Percentiles rank a stretch among this genome's conserved stretches.
Evolutionary conservation across 192 early-diverging fungal species (phyloP).

Genomic region (Entomortierella parvispora): DNA sequence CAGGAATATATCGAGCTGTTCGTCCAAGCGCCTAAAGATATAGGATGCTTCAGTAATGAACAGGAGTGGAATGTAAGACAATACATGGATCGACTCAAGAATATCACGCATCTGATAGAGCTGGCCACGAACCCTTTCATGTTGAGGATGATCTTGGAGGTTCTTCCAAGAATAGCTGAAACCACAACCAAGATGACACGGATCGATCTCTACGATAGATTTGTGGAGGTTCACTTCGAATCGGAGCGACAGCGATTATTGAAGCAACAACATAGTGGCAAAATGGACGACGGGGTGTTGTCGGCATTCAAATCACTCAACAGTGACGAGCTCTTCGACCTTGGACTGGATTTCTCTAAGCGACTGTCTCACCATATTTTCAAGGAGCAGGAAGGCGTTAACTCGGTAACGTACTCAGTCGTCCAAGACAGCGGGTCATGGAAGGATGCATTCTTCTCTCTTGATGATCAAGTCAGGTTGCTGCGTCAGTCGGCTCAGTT

Average conservation of each 20-base stretch:
- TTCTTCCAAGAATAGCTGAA: background rate
- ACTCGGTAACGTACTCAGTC: background rate
- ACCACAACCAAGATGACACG: background rate
- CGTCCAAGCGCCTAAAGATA: background rate
- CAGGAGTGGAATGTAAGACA: background rate
- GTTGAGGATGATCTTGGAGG: background rate
- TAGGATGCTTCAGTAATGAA: too few species aligned
- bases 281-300: background rate
- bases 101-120: background rate
- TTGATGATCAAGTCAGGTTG: background rate
- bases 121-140: constrained; percentile 1
- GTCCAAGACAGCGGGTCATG: background rate
- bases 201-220: background rate
- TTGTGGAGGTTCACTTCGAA: background rate
- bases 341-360: background rate
- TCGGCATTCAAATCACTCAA: background rate
- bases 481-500: background rate
- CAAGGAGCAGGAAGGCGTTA: background rate
- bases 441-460: background rate
- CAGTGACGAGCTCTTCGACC: background rate
- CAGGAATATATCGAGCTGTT: background rate
- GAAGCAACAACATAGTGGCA: background rate
- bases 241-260: background rate
- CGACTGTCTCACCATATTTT: background rate
- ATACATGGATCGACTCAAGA: background rate